A percentile compares a stretch with the other conserved stretches of the same genome.
These are phyloP conservation scores for Citrus mangshanensis DNA, from an alignment of 345 rosid species.

Conservation along the genomic window DNA sequence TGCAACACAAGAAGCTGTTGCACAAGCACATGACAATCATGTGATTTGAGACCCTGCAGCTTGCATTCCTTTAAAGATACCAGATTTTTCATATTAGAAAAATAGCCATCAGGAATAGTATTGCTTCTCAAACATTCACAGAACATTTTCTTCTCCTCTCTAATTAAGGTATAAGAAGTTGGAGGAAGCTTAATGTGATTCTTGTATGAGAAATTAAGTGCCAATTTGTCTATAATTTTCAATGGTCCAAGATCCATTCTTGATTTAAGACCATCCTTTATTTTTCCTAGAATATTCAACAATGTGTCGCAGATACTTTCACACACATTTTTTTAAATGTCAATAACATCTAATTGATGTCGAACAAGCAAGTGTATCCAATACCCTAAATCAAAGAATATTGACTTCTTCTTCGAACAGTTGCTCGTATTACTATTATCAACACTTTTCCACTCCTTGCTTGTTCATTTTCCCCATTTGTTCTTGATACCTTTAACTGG, in stretches of 20 bases:
- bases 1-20: too few relatives aligned
- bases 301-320: neutral
- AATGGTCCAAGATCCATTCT: neutral
- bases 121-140: too few relatives aligned
- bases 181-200: too few relatives aligned
- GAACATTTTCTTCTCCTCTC: too few relatives aligned
- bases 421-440: neutral
- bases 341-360: neutral
- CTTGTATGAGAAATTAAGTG: neutral
- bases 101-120: too few relatives aligned
- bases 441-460: neutral
- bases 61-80: too few relatives aligned
- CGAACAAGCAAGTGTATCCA: neutral
- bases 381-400: neutral
- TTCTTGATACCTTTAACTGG: neutral
- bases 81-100: too few relatives aligned
- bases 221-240: neutral
- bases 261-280: neutral
- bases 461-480: neutral
- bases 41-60: too few relatives aligned
- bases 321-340: neutral
- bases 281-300: neutral
- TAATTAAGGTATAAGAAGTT: too few relatives aligned
- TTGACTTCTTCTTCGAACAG: neutral
- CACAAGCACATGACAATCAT: too few relatives aligned